Evolutionary conservation across 78 protist species (phyloP).

Genomic region (Cavenderia fasciculata): DNA sequence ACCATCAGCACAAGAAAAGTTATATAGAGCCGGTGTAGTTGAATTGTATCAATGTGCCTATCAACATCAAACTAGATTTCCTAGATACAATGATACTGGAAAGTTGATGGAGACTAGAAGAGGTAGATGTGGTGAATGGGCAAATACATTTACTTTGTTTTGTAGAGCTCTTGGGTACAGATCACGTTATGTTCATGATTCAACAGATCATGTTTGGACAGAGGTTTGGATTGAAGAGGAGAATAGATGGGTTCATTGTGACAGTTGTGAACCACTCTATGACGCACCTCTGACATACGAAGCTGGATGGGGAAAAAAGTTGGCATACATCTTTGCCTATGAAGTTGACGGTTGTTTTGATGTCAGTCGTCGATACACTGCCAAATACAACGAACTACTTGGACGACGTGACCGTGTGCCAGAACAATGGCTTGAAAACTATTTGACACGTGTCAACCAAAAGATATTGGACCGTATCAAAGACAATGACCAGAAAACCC

Average conservation of each 20-base stretch:
- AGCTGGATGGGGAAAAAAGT: conserved; percentile 92
- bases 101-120: conserved; percentile 82
- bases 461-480: too few relatives aligned
- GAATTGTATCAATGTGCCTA: conserved; percentile 85
- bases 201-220: conserved; percentile 96
- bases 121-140: conserved; percentile 97
- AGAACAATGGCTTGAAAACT: conserved; percentile 6
- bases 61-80: conserved; percentile 71
- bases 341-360: conserved; percentile 70
- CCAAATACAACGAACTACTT: not conserved
- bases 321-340: conserved; percentile 88
- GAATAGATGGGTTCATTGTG: conserved; percentile 82
- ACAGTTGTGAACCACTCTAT: conserved; percentile 77
- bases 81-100: conserved; percentile 85
- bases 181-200: conserved; percentile 87
- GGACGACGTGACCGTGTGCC: not conserved
- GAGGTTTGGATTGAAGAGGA: conserved; percentile 74
- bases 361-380: conserved; percentile 72
- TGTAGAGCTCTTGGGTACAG: conserved; percentile 82
- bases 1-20: conserved; percentile 34
- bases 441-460: not conserved
- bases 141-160: conserved; percentile 86
- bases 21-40: conserved; percentile 62
- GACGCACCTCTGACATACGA: conserved; percentile 87
- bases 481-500: too few relatives aligned